Evolutionary conservation across 352 stramenopile genomes (phyloP).

Genomic region (Hyaloperonospora brassicae): DNA sequence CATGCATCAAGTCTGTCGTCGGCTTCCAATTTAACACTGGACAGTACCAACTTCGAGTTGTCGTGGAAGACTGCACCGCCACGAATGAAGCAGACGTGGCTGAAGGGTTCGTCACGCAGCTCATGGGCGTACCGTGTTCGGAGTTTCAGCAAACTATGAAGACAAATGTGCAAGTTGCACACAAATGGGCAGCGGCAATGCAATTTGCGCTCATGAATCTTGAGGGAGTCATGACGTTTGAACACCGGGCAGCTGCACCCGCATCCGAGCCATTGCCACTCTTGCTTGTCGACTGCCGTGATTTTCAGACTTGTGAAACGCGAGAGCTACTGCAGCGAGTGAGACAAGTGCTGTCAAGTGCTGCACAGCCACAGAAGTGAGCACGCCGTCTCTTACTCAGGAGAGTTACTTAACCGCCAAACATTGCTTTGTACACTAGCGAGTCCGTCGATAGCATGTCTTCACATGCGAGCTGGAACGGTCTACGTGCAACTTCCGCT

Average conservation of each 20-base stretch:
- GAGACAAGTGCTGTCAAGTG: constrained; percentile 6
- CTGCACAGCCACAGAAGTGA: constrained; percentile 7
- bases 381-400: neutral
- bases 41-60: constrained; percentile 57
- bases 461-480: constrained; percentile 29
- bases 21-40: constrained; percentile 74
- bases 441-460: constrained; percentile 16
- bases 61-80: constrained; percentile 70
- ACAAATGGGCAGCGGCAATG: constrained; percentile 64
- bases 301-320: constrained; percentile 35
- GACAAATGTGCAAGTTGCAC: constrained; percentile 40
- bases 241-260: constrained; percentile 3
- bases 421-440: constrained; percentile 24
- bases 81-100: constrained; percentile 43
- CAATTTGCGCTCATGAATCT: constrained; percentile 76
- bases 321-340: constrained; percentile 42
- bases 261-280: constrained; percentile 25
- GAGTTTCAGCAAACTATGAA: constrained; percentile 71
- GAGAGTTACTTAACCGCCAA: constrained; percentile 12
- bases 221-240: constrained; percentile 68
- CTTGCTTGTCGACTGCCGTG: constrained; percentile 44
- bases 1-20: constrained; percentile 76
- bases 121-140: constrained; percentile 69
- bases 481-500: constrained; percentile 4
- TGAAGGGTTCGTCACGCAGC: constrained; percentile 45